Evolutionary conservation across 352 stramenopile species (phyloP).

Genomic region (Phytophthora idaei): DNA sequence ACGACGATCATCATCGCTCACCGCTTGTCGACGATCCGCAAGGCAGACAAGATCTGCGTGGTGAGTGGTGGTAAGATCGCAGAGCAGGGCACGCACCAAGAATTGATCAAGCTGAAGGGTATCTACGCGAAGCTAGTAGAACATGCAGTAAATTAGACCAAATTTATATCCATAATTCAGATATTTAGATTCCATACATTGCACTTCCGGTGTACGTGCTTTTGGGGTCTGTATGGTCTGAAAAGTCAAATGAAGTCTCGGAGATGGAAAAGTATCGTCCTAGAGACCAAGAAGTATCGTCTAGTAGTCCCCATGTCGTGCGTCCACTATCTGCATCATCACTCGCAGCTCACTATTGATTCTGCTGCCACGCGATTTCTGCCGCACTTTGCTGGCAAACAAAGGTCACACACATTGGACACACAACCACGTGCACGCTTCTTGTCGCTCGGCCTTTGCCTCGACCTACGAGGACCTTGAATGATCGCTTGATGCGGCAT

Average conservation of each 20-base stretch:
- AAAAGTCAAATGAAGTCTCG: background rate
- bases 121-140: constrained; percentile 46
- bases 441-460: background rate
- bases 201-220: background rate
- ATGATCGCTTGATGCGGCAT: background rate
- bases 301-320: background rate
- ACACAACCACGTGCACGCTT: background rate
- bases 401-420: background rate
- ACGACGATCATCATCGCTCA: constrained; percentile 9
- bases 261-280: background rate
- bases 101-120: constrained; percentile 55
- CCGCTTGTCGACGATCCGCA: constrained; percentile 3
- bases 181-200: too few species aligned
- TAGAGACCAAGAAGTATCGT: background rate
- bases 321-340: background rate
- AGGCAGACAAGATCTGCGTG: constrained; percentile 3
- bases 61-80: constrained; percentile 87
- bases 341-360: background rate
- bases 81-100: constrained; percentile 92
- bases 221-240: background rate
- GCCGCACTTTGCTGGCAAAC: background rate
- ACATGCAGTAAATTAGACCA: constrained; percentile 22
- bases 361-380: background rate
- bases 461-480: background rate
- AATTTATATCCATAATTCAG: background rate